These are phyloP conservation scores for Reutealis trisperma DNA, from an alignment of 345 rosid species.

Conservation along the genomic window DNA sequence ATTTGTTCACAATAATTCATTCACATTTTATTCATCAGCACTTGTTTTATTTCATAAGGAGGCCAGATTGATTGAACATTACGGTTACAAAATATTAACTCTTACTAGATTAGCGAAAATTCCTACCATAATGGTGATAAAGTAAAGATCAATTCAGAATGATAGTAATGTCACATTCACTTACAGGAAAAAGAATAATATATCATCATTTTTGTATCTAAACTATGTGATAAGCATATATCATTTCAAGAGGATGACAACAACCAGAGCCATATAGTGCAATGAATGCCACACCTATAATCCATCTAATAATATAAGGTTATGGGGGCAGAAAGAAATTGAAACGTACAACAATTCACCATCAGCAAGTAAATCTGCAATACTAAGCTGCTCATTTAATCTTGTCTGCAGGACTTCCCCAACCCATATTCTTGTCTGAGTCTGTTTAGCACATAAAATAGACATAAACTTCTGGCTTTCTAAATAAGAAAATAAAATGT, in stretches of 20 bases:
- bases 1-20: background rate
- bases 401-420: slow-evolving; percentile 35
- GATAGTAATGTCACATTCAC: background rate
- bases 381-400: slow-evolving; percentile 17
- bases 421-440: slow-evolving; percentile 38
- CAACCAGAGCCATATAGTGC: background rate
- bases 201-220: background rate
- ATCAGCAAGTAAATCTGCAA: slow-evolving; percentile 36
- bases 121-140: background rate
- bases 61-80: no score
- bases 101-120: no score
- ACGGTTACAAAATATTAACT: no score
- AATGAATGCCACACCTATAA: background rate
- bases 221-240: background rate
- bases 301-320: background rate
- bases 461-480: background rate
- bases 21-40: background rate
- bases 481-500: background rate
- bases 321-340: background rate
- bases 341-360: slow-evolving; percentile 33
- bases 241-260: background rate
- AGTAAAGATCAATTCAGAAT: background rate
- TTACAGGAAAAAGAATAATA: background rate
- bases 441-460: slow-evolving; percentile 11
- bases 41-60: no score